Evolutionary conservation across 148 eudicot species (phyloP), one percentile per base, ranked within the genome.

Genomic region (Rhododendron molle): DNA sequence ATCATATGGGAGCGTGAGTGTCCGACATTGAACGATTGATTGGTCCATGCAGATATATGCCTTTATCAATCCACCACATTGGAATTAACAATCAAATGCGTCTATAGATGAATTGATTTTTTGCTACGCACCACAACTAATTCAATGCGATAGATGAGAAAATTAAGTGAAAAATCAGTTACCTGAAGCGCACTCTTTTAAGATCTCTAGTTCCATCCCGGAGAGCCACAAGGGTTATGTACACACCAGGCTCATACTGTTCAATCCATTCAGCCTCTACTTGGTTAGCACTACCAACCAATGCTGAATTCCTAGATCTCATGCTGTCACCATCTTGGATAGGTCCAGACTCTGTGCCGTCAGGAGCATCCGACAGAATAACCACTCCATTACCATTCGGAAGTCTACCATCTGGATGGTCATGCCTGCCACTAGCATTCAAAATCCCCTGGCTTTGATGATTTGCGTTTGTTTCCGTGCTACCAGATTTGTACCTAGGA

Each of bases 151-250:
- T 20, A 21, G 67, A 49, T 34, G 4, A 30, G 47, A 23, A 83
- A 54, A 67, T 67, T 8, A 67, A 10, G 71, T 34, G 1, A 10
- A 5, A 49, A 83, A 18, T 18, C 38, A 38, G 82, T 16, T 92
- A 96, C 99, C 99, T 96, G 99, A 96, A 96, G 86, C 99, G 99
- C 83, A 96, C 99, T 28, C 99, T 93, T 89, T 96, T 96, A 82
- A 96, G 99, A 89, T 96, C 99, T 86, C 98, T 91, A 32, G 98
- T 93, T 83, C 99, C 98, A 89, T 96, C 98, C 80, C 90, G 89
- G 82, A 95, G 95, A 86, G 99, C 96, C 72, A 96, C 90, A 50
- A 96, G 93, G 30, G 99, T 96, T 77, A 96, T 95, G 81, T 96
- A 96, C 76, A 96, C 99, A 82, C 99, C 99, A 81, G 97, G 95